phyloP scores from a whole-genome alignment of 2,329 filamentous ascomycete genomes.

The Aspergillus sp. region DNA sequence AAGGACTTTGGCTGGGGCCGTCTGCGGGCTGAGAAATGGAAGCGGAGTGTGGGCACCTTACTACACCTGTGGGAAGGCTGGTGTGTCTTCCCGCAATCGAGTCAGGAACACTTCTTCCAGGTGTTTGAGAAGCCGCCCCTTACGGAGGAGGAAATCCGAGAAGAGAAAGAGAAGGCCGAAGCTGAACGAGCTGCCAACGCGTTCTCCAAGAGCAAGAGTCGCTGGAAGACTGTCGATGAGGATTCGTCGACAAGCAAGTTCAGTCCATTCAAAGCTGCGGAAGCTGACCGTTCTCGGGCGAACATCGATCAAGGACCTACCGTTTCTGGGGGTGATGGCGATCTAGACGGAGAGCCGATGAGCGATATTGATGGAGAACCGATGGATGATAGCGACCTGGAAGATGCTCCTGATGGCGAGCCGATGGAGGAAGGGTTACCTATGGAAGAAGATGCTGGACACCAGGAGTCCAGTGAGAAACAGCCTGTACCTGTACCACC shows the following conservation, averaged over 20 bases:
- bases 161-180: slow-evolving; percentile 44
- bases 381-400: slow-evolving; percentile 50
- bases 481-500: slow-evolving; percentile 19
- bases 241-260: slow-evolving; percentile 32
- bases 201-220: slow-evolving; percentile 42
- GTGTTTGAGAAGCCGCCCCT: slow-evolving; percentile 70
- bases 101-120: slow-evolving; percentile 67
- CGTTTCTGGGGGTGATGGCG: slow-evolving; percentile 43
- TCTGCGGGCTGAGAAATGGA: slow-evolving; percentile 80
- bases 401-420: slow-evolving; percentile 46
- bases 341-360: slow-evolving; percentile 41
- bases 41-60: slow-evolving; percentile 67
- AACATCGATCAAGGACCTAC: slow-evolving; percentile 30
- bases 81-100: slow-evolving; percentile 68
- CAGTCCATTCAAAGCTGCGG: slow-evolving; percentile 23
- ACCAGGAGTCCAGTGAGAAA: slow-evolving; percentile 18
- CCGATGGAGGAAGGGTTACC: slow-evolving; percentile 44
- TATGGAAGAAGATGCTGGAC: slow-evolving; percentile 25
- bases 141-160: slow-evolving; percentile 44
- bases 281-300: slow-evolving; percentile 28
- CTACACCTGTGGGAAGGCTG: slow-evolving; percentile 66
- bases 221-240: slow-evolving; percentile 48
- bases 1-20: slow-evolving; percentile 75
- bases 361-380: slow-evolving; percentile 44
- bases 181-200: slow-evolving; percentile 35